phyloP scores from a whole-genome alignment of 495 filamentous ascomycete genomes.

The Penicillium diatomitis region DNA sequence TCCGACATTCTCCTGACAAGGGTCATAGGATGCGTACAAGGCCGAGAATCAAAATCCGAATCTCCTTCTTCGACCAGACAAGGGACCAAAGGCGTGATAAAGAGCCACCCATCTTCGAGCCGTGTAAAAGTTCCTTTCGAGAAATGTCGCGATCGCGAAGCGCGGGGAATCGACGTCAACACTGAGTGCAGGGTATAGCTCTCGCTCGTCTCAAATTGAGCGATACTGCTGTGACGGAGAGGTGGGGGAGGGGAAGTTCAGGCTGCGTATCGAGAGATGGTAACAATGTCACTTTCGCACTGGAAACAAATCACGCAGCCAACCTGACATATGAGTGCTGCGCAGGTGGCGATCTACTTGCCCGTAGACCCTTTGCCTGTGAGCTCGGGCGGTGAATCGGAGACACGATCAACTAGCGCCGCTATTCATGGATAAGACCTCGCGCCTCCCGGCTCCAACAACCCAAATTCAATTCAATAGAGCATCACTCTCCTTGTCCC shows the following conservation, averaged over 20 bases:
- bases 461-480: background rate
- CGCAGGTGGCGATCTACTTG: slow-evolving; percentile 19
- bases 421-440: background rate
- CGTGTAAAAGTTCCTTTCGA: background rate
- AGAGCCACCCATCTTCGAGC: slow-evolving; percentile 61
- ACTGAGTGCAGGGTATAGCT: no score
- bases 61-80: slow-evolving; percentile 91
- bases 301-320: no score
- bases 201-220: background rate
- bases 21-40: slow-evolving; percentile 52
- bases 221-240: background rate
- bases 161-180: background rate
- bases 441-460: background rate
- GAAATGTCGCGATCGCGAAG: background rate
- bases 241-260: background rate
- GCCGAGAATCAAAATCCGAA: slow-evolving; percentile 89
- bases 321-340: no score
- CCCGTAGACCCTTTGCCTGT: slow-evolving; percentile 18
- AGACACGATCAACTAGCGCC: slow-evolving; percentile 9
- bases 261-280: slow-evolving; percentile 3
- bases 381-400: slow-evolving; percentile 26
- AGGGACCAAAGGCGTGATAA: slow-evolving; percentile 69
- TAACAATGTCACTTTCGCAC: background rate
- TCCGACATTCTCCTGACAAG: background rate
- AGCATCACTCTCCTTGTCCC: no score